A percentile compares a stretch with the other conserved stretches of the same genome.
Evolutionary conservation across 768 basidiomycete species (phyloP).

Genomic region (Russula abietina): DNA sequence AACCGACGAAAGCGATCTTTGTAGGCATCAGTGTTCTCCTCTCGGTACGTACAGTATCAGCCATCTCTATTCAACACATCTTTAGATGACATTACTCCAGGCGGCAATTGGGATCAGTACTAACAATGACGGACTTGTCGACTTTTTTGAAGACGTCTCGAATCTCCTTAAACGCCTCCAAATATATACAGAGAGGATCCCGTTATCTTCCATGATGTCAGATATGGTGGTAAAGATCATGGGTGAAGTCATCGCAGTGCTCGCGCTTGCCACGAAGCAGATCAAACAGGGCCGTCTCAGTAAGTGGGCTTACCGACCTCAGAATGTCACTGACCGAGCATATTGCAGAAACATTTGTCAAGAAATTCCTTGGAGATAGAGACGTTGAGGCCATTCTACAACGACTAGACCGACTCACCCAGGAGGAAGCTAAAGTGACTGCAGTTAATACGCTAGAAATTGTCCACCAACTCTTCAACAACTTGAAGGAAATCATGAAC

Average conservation of each 20-base stretch:
- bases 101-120: too few relatives aligned
- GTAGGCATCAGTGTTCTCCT: too few relatives aligned
- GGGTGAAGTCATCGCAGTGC: background rate
- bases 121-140: too few relatives aligned
- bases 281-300: background rate
- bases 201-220: background rate
- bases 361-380: background rate
- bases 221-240: background rate
- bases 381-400: background rate
- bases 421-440: background rate
- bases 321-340: background rate
- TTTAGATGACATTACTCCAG: too few relatives aligned
- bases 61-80: too few relatives aligned
- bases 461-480: background rate
- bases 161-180: too few relatives aligned
- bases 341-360: background rate
- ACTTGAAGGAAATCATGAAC: background rate
- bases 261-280: background rate
- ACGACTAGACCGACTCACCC: background rate
- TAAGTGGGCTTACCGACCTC: too few relatives aligned
- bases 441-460: background rate
- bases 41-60: too few relatives aligned
- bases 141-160: too few relatives aligned
- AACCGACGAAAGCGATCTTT: too few relatives aligned
- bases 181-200: too few relatives aligned